These are phyloP conservation scores for Schizophyllum amplum DNA, from an alignment of 1,284 basidiomycete genomes.

Conservation along the genomic window DNA sequence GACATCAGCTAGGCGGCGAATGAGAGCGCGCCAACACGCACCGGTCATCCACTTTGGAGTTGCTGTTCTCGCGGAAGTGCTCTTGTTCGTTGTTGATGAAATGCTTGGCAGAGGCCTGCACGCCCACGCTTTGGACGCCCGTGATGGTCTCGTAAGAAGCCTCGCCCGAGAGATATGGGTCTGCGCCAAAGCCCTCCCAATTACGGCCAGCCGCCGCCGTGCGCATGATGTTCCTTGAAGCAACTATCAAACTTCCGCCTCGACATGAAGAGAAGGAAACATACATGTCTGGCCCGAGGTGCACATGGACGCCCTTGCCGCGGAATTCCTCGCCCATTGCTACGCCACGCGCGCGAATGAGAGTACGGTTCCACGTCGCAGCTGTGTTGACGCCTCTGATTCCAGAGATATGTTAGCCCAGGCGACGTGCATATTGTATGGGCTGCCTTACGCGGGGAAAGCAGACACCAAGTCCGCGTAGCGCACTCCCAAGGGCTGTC, in stretches of 20 bases:
- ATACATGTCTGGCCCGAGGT: constrained; percentile 48
- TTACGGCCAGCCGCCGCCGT: constrained; percentile 59
- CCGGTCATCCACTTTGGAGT: constrained; percentile 62
- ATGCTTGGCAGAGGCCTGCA: constrained; percentile 44
- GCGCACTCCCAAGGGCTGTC: constrained; percentile 57
- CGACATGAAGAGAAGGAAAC: constrained; percentile 7
- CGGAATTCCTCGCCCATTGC: constrained; percentile 65
- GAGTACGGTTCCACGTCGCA: constrained; percentile 64
- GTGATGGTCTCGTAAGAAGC: constrained; percentile 47
- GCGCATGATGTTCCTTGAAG: constrained; percentile 47
- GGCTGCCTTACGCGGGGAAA: constrained; percentile 52
- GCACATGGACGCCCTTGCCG: constrained; percentile 53
- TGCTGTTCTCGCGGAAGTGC: constrained; percentile 42
- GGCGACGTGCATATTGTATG: background rate
- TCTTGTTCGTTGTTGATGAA: constrained; percentile 59
- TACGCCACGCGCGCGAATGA: constrained; percentile 54
- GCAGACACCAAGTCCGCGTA: constrained; percentile 53
- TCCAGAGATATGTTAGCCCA: background rate
- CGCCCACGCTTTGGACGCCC: constrained; percentile 25
- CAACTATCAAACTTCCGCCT: constrained; percentile 4
- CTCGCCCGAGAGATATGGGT: constrained; percentile 59
- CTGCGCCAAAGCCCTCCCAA: constrained; percentile 62
- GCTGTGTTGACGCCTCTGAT: constrained; percentile 61
- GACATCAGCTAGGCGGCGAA: background rate
- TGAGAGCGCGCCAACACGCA: constrained; percentile 20